These are phyloP conservation scores for Carex littledalei DNA, from an alignment of 176 grass and related monocot genomes.

Conservation along the genomic window DNA sequence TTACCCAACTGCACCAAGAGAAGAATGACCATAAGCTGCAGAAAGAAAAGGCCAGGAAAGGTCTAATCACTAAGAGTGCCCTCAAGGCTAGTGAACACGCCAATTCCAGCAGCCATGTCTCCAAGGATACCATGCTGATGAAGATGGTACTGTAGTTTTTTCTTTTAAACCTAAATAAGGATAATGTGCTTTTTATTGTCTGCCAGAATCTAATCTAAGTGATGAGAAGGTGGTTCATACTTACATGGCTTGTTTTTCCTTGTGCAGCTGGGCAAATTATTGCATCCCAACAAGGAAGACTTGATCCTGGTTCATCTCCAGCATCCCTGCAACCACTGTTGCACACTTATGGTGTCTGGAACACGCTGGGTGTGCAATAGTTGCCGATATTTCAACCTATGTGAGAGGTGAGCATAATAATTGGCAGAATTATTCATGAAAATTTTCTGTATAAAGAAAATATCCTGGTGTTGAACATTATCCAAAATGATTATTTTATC, in stretches of 20 bases:
- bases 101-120: slow-evolving; percentile 65
- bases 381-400: slow-evolving; percentile 77
- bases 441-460: not conserved
- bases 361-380: slow-evolving; percentile 85
- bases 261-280: slow-evolving; percentile 72
- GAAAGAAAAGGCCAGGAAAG: slow-evolving; percentile 92
- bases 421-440: not conserved
- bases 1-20: slow-evolving; percentile 76
- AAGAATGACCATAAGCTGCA: slow-evolving; percentile 67
- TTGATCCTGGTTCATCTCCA: slow-evolving; percentile 97
- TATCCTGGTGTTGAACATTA: no score
- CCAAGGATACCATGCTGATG: slow-evolving; percentile 90
- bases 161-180: not conserved
- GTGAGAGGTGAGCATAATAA: slow-evolving; percentile 60
- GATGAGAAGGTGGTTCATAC: no score
- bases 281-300: slow-evolving; percentile 80
- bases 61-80: slow-evolving; percentile 57
- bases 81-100: slow-evolving; percentile 77
- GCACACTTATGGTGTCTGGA: slow-evolving; percentile 74
- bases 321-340: slow-evolving; percentile 75
- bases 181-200: no score
- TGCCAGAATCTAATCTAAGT: no score
- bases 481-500: not conserved
- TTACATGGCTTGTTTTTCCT: slow-evolving; percentile 21
- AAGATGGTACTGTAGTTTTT: slow-evolving; percentile 45